Percentiles rank a stretch among this genome's conserved stretches.
These are phyloP conservation scores for Wickerhamomyces bisporus DNA, from an alignment of 805 yeast genomes.

Conservation along the genomic window DNA sequence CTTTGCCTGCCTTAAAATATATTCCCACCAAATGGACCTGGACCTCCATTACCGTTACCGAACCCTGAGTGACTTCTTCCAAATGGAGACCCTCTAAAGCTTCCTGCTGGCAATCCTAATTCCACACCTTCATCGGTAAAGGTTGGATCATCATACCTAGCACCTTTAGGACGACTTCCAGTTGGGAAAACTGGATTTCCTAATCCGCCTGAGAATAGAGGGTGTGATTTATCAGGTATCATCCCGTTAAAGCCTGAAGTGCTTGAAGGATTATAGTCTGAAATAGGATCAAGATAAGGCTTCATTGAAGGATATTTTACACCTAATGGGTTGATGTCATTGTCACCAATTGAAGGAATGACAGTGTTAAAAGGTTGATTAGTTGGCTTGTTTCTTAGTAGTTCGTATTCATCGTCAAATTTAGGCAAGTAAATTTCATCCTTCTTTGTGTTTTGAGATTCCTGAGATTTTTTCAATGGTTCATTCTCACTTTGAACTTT, in stretches of 20 bases:
- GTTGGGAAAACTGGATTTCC: background rate
- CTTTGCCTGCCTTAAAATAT: too few relatives aligned
- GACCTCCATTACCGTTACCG: background rate
- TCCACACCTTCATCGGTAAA: background rate
- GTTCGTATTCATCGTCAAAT: slow-evolving; percentile 2
- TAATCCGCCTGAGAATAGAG: background rate
- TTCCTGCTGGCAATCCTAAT: slow-evolving; percentile 1
- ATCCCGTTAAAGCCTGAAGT: background rate
- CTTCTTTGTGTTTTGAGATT: background rate
- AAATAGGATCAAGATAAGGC: background rate
- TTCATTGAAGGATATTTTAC: slow-evolving; percentile 1
- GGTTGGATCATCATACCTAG: background rate
- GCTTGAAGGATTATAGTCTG: background rate
- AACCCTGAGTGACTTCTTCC: background rate
- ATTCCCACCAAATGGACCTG: background rate
- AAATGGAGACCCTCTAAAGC: background rate
- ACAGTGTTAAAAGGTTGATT: background rate
- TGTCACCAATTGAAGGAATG: slow-evolving; percentile 1
- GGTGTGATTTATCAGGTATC: slow-evolving; percentile 1
- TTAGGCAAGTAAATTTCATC: background rate
- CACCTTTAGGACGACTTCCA: background rate
- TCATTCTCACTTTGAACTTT: background rate
- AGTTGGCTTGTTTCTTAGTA: background rate
- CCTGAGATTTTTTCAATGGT: too few relatives aligned
- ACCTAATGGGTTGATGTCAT: background rate